Evolutionary conservation across 495 filamentous ascomycete genomes (phyloP).

Genomic region (Penicillium canariense): DNA sequence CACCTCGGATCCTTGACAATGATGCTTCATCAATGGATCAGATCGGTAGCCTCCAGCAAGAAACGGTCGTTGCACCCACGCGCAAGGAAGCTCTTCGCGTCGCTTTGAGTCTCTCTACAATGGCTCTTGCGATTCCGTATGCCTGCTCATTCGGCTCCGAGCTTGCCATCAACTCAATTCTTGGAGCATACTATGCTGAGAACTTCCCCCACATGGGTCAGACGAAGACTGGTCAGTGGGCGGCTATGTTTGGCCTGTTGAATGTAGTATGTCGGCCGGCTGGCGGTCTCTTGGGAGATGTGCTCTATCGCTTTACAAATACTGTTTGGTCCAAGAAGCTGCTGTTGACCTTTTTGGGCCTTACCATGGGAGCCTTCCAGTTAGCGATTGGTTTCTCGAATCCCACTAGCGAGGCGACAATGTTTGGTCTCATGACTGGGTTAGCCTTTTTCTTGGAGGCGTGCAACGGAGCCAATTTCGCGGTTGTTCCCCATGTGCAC

Average conservation of each 20-base stretch:
- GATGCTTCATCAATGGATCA: slow-evolving; percentile 54
- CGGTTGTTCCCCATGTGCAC: slow-evolving; percentile 80
- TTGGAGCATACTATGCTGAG: slow-evolving; percentile 73
- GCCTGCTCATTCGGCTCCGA: slow-evolving; percentile 85
- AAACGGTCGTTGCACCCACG: slow-evolving; percentile 62
- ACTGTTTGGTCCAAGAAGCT: slow-evolving; percentile 76
- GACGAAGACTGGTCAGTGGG: slow-evolving; percentile 71
- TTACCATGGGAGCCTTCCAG: slow-evolving; percentile 64
- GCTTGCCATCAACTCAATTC: slow-evolving; percentile 80
- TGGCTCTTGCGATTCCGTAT: slow-evolving; percentile 69
- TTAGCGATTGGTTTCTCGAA: slow-evolving; percentile 69
- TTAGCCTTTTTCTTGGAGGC: slow-evolving; percentile 82
- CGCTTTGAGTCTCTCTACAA: slow-evolving; percentile 62
- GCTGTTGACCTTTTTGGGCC: slow-evolving; percentile 60
- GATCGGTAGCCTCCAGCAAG: slow-evolving; percentile 55
- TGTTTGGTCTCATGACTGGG: slow-evolving; percentile 74
- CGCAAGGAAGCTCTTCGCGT: slow-evolving; percentile 57
- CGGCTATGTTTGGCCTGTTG: slow-evolving; percentile 88
- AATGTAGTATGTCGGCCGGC: slow-evolving; percentile 74
- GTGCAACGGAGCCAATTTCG: slow-evolving; percentile 82
- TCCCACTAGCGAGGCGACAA: slow-evolving; percentile 55
- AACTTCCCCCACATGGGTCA: slow-evolving; percentile 75
- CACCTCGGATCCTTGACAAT: slow-evolving; percentile 37
- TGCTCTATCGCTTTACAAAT: slow-evolving; percentile 62
- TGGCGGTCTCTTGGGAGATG: slow-evolving; percentile 71